Evolutionary conservation across 805 yeast species (phyloP), one percentile per base, ranked within the genome.

Genomic region (Ogataea trehalophila): DNA sequence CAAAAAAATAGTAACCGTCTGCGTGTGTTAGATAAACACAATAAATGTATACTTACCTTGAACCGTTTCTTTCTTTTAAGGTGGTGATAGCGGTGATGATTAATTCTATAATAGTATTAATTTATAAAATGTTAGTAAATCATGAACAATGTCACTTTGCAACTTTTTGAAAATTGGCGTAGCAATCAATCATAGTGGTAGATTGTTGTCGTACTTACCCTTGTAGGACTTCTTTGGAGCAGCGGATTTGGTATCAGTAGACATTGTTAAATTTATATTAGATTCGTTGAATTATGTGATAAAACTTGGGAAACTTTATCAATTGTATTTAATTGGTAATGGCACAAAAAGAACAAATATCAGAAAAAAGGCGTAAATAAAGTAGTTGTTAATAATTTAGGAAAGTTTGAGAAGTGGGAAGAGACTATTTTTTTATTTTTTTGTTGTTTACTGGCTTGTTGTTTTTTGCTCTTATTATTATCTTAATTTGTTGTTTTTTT

Each of bases 31-130:
- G 31, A 26, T 26, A 26, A 26, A 26, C 31, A 26, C 4, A 16
- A 22, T n/a, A n/a, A 33, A n/a, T 14, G 16, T 37, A 26, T 48
- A 76, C 81, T 58, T 75, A 76, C 81, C 79, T 75, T 41, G 89
- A 80, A 47, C 96, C 96, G 52, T 77, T 85, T 70, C 95, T 82
- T 62, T 86, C 91, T 60, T 85, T 85, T 61, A 88, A 76, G 43
- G 85, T 73, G 37, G 74, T 62, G 54, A 88, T 74, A 43, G 92
- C 95, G 50, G 84, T 79, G 61, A 74, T 74, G 65, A 81, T 80
- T 79, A 81, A 75, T 50, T 81, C 86, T 78, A 42, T 11, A 23
- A 4, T 13, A 20, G 17, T 22, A 4, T 11, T 20, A 14, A 13
- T 13, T 4, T 17, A 18, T 17, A 9, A 16, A 36, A 13, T 36